phyloP scores from a whole-genome alignment of 176 grass and related monocot genomes.

The Phoenix roebelenii region DNA sequence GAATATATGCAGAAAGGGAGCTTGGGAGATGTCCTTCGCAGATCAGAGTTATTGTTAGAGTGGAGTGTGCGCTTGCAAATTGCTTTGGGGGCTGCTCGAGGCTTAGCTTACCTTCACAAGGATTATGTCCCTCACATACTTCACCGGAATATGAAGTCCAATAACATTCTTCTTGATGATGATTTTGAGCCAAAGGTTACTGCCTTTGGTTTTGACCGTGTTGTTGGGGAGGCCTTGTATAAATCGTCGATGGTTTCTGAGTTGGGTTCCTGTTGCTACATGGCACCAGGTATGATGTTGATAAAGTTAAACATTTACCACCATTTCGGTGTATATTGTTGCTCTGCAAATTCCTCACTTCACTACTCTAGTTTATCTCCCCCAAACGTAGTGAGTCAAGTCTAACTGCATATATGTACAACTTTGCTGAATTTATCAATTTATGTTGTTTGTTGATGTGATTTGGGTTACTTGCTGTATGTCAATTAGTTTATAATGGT shows the following conservation, averaged over 20 bases:
- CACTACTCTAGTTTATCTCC: no score
- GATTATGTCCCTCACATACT: conserved; percentile 35
- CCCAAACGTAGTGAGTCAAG: no score
- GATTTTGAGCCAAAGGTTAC: conserved; percentile 48
- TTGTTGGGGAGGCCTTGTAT: conserved; percentile 36
- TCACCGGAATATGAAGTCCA: conserved; percentile 60
- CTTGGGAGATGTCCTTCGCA: conserved; percentile 38
- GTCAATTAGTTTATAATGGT: no score
- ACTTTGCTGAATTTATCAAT: no score
- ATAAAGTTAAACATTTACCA: no score
- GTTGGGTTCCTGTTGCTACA: conserved; percentile 36
- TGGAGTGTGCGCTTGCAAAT: conserved; percentile 48
- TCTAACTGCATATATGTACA: no score
- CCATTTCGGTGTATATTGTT: no score
- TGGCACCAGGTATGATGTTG: conserved; percentile 41
- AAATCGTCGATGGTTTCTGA: conserved; percentile 36
- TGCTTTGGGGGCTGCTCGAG: conserved; percentile 48
- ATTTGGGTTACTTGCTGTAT: no score
- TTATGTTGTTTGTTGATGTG: no score
- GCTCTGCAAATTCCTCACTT: no score
- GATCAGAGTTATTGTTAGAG: conserved; percentile 14
- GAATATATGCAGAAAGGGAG: conserved; percentile 44
- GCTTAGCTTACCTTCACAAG: conserved; percentile 49
- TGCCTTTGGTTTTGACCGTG: conserved; percentile 38
- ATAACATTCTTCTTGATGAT: conserved; percentile 48